Evolutionary conservation across 345 rosid genomes (phyloP), one percentile per base, ranked within the genome.

Genomic region (Eucalyptus tenuipes): DNA sequence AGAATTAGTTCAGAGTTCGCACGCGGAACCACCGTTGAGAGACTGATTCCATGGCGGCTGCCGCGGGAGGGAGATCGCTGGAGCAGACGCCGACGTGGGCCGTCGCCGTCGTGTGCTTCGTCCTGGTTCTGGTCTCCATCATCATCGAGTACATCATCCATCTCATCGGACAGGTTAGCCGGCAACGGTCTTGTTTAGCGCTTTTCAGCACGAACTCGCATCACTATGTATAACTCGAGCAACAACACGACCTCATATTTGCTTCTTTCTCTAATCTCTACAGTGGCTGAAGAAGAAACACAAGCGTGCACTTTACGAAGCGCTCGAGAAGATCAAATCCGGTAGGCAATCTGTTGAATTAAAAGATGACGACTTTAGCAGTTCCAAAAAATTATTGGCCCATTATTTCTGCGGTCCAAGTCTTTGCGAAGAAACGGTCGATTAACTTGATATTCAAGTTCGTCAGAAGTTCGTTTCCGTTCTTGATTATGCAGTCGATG

Each of bases 301-400:
- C 88, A 97, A 94, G 89, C 92, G 93, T 88, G 98, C 97, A 90
- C 89, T 97, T 7, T 94, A 84, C 57, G 99, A 98, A 88, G 95
- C 99, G 25, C 96, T 98, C n/a, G 99, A 95, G 89, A 98, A 98
- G 89, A 91, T 98, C 68, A 98, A 98, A 91, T 95, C 97, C 88
- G 99, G 99, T 97, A 90, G 16, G 40, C 44, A 88, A 24, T 87
- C 50, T 18, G 47, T 75, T 40, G 82, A 12, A 20, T 75, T 33
- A n/a, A n/a, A n/a, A 64, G 18, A 64, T 64, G 33, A 4, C 75
- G 10, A 64, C 37, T 64, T n/a, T 64, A n/a, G 75, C 75, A 15
- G 75, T n/a, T 64, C 37, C 17, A 64, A 64, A 64, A n/a, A n/a
- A 7, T n/a, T 15, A 64, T 64, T n/a, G 20, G 20, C 4, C 75